Conservation (phyloP, 2,329 filamentous ascomycete genomes). For the Mycocentrospora acerina region DNA sequence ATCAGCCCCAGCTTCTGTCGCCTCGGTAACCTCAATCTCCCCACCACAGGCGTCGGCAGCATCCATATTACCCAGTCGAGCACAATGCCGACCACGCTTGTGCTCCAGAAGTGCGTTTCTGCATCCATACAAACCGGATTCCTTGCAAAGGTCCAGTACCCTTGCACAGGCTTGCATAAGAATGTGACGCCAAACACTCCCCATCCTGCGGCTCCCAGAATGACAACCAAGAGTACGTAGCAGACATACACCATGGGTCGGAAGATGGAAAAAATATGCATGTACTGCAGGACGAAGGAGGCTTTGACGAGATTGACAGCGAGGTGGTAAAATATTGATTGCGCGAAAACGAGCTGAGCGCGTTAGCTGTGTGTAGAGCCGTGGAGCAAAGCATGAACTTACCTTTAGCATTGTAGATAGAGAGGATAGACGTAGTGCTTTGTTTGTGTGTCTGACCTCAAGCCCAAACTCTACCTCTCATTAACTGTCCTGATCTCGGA, state of each 20-base stretch:
- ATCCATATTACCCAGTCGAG: slow-evolving; percentile 36
- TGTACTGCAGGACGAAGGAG: slow-evolving; percentile 36
- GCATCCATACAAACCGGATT: slow-evolving; percentile 26
- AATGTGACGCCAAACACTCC: slow-evolving; percentile 32
- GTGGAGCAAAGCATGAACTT: neutral
- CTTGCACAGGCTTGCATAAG: slow-evolving; percentile 27
- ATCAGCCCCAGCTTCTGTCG: slow-evolving; percentile 37
- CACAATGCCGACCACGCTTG: slow-evolving; percentile 28
- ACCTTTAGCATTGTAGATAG: slow-evolving; percentile 25
- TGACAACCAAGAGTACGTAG: slow-evolving; percentile 18
- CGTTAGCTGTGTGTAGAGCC: neutral
- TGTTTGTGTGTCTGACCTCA: neutral
- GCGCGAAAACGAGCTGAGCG: slow-evolving; percentile 32
- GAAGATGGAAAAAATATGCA: slow-evolving; percentile 24
- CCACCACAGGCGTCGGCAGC: slow-evolving; percentile 32
- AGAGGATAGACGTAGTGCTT: neutral
- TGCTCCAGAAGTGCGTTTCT: slow-evolving; percentile 26
- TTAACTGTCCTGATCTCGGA: neutral
- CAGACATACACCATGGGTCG: slow-evolving; percentile 11
- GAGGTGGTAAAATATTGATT: slow-evolving; percentile 35
- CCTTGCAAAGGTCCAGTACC: slow-evolving; percentile 25
- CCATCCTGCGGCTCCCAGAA: slow-evolving; percentile 23
- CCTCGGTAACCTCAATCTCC: slow-evolving; percentile 30
- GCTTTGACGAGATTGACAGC: slow-evolving; percentile 35
- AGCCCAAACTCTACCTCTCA: slow-evolving; percentile 7